phyloP scores from a whole-genome alignment of 495 filamentous ascomycete species.

The Bathelium albidoporum region DNA sequence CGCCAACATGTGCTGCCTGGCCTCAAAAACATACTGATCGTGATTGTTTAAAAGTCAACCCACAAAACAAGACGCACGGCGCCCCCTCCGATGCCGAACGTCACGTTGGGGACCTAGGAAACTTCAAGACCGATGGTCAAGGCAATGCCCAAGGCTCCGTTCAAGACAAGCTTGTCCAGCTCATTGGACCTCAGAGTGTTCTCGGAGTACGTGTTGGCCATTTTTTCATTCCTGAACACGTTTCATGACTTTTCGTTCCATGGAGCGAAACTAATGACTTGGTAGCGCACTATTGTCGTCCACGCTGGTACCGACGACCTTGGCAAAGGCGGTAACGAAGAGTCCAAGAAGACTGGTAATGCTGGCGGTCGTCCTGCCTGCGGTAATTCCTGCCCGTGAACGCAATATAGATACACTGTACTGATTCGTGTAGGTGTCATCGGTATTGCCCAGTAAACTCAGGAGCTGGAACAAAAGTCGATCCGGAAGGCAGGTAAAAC shows the following conservation, averaged over 20 bases:
- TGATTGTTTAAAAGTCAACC: constrained; percentile 62
- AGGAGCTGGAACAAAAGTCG: neutral
- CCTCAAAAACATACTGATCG: neutral
- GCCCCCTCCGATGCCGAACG: constrained; percentile 69
- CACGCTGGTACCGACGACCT: constrained; percentile 94
- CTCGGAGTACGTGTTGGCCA: constrained; percentile 61
- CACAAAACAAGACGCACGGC: constrained; percentile 81
- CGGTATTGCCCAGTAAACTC: constrained; percentile 51
- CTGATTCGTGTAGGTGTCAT: constrained; percentile 57
- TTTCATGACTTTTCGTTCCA: neutral
- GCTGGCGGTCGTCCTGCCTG: constrained; percentile 87
- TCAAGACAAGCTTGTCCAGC: constrained; percentile 72
- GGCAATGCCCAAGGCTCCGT: constrained; percentile 72
- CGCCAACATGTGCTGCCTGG: neutral
- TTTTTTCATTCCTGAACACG: neutral
- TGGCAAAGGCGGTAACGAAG: constrained; percentile 76
- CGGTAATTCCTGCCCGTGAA: constrained; percentile 44
- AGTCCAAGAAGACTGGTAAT: constrained; percentile 97
- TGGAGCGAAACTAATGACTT: neutral
- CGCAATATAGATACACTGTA: constrained; percentile 2
- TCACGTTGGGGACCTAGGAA: constrained; percentile 95
- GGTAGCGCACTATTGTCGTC: constrained; percentile 83
- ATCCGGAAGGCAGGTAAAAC: neutral
- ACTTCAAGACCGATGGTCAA: constrained; percentile 87
- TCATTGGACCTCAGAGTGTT: constrained; percentile 91